Base-by-base conservation (phyloP, 2,329 filamentous ascomycete species). In the Chlorencoelia australis region DNA sequence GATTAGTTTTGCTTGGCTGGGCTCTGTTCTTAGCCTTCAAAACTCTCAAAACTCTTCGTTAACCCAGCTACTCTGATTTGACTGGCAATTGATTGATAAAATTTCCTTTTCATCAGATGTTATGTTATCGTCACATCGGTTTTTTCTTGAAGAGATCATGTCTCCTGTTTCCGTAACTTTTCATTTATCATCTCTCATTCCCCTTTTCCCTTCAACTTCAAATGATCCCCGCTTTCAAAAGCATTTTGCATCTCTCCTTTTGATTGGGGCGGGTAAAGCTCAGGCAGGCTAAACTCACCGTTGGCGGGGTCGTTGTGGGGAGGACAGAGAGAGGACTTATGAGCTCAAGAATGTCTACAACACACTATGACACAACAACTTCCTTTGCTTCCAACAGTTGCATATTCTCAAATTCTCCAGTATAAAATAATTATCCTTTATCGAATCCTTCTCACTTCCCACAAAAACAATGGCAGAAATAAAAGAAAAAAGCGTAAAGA, bases 261-360 rank as follows among this genome's bases (percentile, higher is more conserved):
- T 49, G 35, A 52, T 50, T 52, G 48, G 49, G 11, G 42, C 49
- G 46, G 46, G 26, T 52, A 48, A 49, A 39, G 13, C n/a, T n/a
- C n/a, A n/a, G n/a, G n/a, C n/a, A 33, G 37, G 42, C 41, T 21
- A 44, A 45, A 44, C 45, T 39, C 25, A n/a, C 31, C 18, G 11
- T 30, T 41, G 40, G 41, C 35, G 42, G 43, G 42, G 38, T 36
- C 18, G 32, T 39, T 32, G 37, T 40, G 32, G 37, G 44, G 37
- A 33, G 39, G n/a, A n/a, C n/a, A n/a, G n/a, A n/a, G n/a, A n/a
- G n/a, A n/a, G n/a, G n/a, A n/a, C n/a, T n/a, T n/a, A n/a, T n/a
- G n/a, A n/a, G n/a, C n/a, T n/a, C n/a, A n/a, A n/a, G n/a, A n/a
- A n/a, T n/a, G n/a, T n/a, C n/a, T n/a, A n/a, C n/a, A n/a, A 44